Evolutionary conservation across 192 early-diverging fungal species (phyloP).

Genomic region (Dispira simplex): DNA sequence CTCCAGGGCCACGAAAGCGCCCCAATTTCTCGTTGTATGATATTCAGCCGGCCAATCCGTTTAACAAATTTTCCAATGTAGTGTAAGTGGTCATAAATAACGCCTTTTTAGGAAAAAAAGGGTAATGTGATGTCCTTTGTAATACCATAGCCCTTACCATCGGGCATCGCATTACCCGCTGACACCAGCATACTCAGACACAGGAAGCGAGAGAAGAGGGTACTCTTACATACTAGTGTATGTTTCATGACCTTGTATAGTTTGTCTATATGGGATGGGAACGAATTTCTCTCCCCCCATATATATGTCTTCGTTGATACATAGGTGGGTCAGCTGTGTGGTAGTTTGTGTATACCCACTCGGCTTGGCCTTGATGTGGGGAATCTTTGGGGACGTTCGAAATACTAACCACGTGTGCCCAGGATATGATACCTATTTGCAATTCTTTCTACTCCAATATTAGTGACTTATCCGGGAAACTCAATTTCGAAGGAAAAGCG

Average conservation of each 20-base stretch:
- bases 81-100: not conserved
- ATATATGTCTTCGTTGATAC: too few species aligned
- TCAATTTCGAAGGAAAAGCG: conserved; percentile 87
- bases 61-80: conserved; percentile 2
- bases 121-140: not conserved
- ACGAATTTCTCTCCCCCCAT: too few species aligned
- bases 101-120: not conserved
- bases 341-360: not conserved
- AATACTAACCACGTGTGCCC: not conserved
- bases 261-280: too few species aligned
- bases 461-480: conserved; percentile 68
- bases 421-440: not conserved
- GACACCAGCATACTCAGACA: too few species aligned
- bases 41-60: not conserved
- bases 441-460: not conserved
- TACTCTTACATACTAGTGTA: too few species aligned
- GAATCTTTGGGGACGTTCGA: not conserved
- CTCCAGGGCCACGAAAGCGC: not conserved
- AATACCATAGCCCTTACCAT: not conserved
- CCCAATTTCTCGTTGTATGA: not conserved
- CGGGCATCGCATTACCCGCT: not conserved
- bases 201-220: too few species aligned
- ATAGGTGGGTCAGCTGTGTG: too few species aligned
- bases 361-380: not conserved
- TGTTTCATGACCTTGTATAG: too few species aligned